Evolutionary conservation across 257 asterid species (phyloP), one percentile per base, ranked within the genome.

Genomic region (Solanum sitiens): DNA sequence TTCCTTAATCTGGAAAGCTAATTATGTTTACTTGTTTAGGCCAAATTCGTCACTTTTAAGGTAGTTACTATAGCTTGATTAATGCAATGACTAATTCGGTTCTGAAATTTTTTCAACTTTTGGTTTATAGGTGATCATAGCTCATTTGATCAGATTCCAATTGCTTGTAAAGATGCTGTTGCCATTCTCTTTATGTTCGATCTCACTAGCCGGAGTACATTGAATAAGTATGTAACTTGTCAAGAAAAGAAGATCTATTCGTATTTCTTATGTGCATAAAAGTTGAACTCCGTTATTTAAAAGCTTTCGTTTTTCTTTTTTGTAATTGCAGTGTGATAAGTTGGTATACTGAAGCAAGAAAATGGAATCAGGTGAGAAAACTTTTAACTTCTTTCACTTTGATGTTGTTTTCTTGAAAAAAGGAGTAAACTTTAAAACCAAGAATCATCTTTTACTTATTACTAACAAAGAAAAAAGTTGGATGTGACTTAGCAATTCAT

Each of bases 81-180:
- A 74, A 45, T 79, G 67, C 37, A 47, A 1, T 8, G 15, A 8
- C 0, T 44, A 44, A 79, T 44, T 42, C 21, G 39, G 18, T 67
- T 85, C 42, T 70, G 70, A 23, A 23, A 2, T 71, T 70, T 21
- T 27, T 75, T 45, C 0, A 13, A 25, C 13, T 27, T 61, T 85
- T 35, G 67, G 50, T 87, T 74, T 21, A 89, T 88, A 95, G 98
- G 98, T 79, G 98, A 95, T 71, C 87, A 89, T 6, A 76, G 90
- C 68, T 95, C 99, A 61, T 44, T 90, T 71, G 97, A 94, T 88
- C 99, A 95, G 92, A 93, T 96, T 39, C 98, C 99, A 14, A 91
- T 95, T 87, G 98, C 99, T 86, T 96, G 99, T 90, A 95, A 96
- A 91, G 98, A 96, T 87, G 95, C 99, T 2, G 98, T 96, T 4